Evolutionary conservation across 108 stramenopile species (phyloP).

Genomic region (Cyclotella cryptica): DNA sequence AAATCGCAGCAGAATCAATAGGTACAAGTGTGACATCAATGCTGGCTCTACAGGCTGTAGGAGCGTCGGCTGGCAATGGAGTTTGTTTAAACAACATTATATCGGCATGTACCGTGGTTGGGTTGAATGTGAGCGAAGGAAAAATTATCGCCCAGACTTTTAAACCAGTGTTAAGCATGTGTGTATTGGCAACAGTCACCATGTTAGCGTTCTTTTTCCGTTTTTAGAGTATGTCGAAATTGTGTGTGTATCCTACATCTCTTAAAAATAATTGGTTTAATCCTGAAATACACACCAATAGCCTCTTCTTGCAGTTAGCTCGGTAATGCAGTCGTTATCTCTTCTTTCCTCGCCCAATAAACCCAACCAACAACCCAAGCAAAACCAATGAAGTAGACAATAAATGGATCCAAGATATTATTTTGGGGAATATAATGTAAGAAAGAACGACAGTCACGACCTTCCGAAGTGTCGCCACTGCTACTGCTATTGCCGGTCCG

Average conservation of each 20-base stretch:
- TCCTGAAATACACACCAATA: no score
- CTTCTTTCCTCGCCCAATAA: constrained; percentile 18
- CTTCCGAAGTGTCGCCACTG: constrained; percentile 66
- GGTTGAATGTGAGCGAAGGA: constrained; percentile 62
- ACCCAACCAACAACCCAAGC: constrained; percentile 27
- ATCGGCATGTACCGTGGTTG: constrained; percentile 61
- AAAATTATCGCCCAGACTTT: constrained; percentile 57
- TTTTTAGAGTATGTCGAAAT: constrained; percentile 19
- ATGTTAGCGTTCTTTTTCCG: constrained; percentile 66
- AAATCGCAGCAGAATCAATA: constrained; percentile 65
- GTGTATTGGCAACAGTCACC: constrained; percentile 55
- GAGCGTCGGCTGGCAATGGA: constrained; percentile 75
- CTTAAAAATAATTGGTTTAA: no score
- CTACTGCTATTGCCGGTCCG: constrained; percentile 65
- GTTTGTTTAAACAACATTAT: constrained; percentile 78
- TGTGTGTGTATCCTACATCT: no score
- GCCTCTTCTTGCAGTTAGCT: no score
- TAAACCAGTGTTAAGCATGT: constrained; percentile 56
- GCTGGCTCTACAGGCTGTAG: constrained; percentile 70
- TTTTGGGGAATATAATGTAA: constrained; percentile 62
- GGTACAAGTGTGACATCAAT: constrained; percentile 55
- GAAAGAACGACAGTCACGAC: constrained; percentile 57
- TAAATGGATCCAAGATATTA: constrained; percentile 25
- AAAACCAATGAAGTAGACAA: constrained; percentile 18
- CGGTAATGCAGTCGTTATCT: no score